phyloP scores from a whole-genome alignment of 768 basidiomycete species.

The Omphalotus guepiniiformis region DNA sequence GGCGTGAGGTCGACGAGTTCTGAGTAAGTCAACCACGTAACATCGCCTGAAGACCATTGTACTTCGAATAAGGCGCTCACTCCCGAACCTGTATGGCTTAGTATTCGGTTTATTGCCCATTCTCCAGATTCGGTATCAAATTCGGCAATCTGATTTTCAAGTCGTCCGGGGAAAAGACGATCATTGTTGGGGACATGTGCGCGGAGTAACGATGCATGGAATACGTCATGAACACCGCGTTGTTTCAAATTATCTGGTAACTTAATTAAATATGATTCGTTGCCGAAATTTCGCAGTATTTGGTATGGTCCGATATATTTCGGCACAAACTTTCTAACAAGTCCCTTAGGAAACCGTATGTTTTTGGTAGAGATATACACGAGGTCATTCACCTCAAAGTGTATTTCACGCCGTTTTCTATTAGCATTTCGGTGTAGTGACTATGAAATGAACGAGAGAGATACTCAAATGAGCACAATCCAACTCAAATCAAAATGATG shows the following conservation, averaged over 20 bases:
- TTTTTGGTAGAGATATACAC: slow-evolving; percentile 25
- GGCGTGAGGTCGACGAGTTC: slow-evolving; percentile 16
- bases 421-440: slow-evolving; percentile 18
- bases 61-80: slow-evolving; percentile 20
- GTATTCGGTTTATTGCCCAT: slow-evolving; percentile 21
- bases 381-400: slow-evolving; percentile 22
- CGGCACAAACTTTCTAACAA: slow-evolving; percentile 21
- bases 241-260: slow-evolving; percentile 15
- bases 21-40: slow-evolving; percentile 18
- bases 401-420: slow-evolving; percentile 8
- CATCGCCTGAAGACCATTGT: slow-evolving; percentile 22
- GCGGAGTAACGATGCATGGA: slow-evolving; percentile 25
- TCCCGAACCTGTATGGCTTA: slow-evolving; percentile 19
- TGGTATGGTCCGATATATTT: slow-evolving; percentile 24
- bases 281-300: slow-evolving; percentile 14
- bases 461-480: too few species aligned
- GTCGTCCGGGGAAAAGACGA: slow-evolving; percentile 22
- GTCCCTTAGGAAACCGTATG: slow-evolving; percentile 20
- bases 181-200: slow-evolving; percentile 22
- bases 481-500: too few species aligned
- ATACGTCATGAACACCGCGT: slow-evolving; percentile 19
- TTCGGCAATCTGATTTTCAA: slow-evolving; percentile 12
- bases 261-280: slow-evolving; percentile 6
- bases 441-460: too few species aligned
- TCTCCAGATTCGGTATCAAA: slow-evolving; percentile 15